Base-by-base conservation (phyloP, 169 alveolate species). In the Plasmodium billcollinsi region DNA sequence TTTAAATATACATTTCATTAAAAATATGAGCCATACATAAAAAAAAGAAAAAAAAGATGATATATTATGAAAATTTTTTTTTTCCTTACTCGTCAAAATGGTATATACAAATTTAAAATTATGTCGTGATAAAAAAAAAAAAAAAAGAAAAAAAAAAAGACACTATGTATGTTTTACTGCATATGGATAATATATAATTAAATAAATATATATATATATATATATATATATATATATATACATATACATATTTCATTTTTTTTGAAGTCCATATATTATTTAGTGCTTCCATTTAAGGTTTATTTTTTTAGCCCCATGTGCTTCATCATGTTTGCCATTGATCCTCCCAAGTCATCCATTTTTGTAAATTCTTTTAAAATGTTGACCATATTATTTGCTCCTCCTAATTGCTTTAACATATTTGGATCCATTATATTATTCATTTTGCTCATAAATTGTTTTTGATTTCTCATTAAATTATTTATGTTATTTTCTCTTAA, bases 371-470 rank as follows among this genome's bases (percentile, higher is more conserved):
- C 99, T 89, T 97, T 97, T 97, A 98, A 95, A 95, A 98, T 94
- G 54, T 98, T 97, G 96, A 98, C 95, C 91, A 98, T 71, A 80
- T 96, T 97, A 33, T 97, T 97, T 43, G 98, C 95, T 11, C 99
- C 99, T 45, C 99, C 99, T 97, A 99, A 97, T 85, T 97, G 98
- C 74, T 95, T 93, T 61, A 99, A 92, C 93, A 99, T 94, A 78
- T 96, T 96, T 6, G 99, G 99, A 78, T 98, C 99, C 66, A 99
- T 95, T 71, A 98, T 97, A 39, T 96, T 94, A 83, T 97, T 97
- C 98, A 99, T 96, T 90, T 97, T 96, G 89, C 95, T 95, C 96
- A 98, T 93, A 89, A 98, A 93, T 92, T 98, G 98, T 71, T 96
- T 74, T 33, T 99, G 99, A 92, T 98, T 99, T 93, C 99, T 93